Percentiles rank a stretch among this genome's conserved stretches.
phyloP scores from a whole-genome alignment of 192 early-diverging fungal species.

The Rhizophagus sp. region DNA sequence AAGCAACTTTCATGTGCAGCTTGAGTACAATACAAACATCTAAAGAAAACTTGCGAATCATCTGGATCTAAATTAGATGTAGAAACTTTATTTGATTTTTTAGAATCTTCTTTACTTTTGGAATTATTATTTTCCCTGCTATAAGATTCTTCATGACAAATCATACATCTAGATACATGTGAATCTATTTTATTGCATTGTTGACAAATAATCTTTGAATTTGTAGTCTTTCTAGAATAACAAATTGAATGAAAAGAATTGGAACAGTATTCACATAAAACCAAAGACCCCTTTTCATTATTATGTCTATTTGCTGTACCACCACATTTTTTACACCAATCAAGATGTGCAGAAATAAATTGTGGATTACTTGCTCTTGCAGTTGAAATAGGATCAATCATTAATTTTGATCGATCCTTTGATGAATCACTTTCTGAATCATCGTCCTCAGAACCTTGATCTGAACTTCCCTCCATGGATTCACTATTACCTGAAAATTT shows the following conservation, averaged over 20 bases:
- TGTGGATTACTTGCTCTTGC: background rate
- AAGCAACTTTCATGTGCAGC: slow-evolving; percentile 39
- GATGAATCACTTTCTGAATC: background rate
- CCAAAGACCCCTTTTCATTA: slow-evolving; percentile 13
- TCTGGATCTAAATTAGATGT: background rate
- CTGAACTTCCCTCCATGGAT: background rate
- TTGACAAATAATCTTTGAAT: background rate
- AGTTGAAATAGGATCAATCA: background rate
- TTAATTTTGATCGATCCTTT: no score
- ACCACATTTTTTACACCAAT: slow-evolving; percentile 14
- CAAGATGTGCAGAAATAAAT: slow-evolving; percentile 7
- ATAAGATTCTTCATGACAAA: slow-evolving; percentile 3
- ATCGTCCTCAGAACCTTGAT: background rate
- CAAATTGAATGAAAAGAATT: slow-evolving; percentile 31
- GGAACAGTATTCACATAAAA: slow-evolving; percentile 46
- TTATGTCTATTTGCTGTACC: background rate
- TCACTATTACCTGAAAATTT: background rate
- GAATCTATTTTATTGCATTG: background rate
- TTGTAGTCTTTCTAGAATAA: background rate
- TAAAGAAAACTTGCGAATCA: slow-evolving; percentile 31
- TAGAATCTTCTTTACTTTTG: background rate
- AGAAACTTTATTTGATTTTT: background rate
- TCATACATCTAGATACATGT: slow-evolving; percentile 26
- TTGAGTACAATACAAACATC: slow-evolving; percentile 41
- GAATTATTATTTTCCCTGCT: background rate